phyloP scores from a whole-genome alignment of 2,329 filamentous ascomycete genomes.

The Gliomastix tumulicola region DNA sequence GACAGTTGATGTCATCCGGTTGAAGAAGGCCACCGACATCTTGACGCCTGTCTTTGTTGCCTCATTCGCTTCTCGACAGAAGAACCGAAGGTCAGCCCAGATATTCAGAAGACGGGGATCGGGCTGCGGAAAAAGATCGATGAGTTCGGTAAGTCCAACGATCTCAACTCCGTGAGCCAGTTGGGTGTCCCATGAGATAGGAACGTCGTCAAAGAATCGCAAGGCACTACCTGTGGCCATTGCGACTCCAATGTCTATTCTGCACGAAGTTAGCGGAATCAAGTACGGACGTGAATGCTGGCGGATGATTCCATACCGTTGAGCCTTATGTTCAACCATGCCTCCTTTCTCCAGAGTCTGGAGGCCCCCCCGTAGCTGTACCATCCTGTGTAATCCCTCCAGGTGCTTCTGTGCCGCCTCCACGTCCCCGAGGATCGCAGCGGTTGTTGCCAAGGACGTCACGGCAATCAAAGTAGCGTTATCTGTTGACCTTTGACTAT shows the following conservation, averaged over 20 bases:
- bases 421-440: constrained; percentile 12
- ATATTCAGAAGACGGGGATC: constrained; percentile 11
- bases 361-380: constrained; percentile 13
- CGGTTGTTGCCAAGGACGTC: constrained; percentile 11
- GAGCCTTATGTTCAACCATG: constrained; percentile 8
- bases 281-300: no score
- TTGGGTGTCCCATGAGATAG: no score
- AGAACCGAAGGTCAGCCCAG: constrained; percentile 14
- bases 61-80: constrained; percentile 12
- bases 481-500: no score
- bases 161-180: no score
- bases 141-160: no score
- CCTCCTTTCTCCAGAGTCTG: constrained; percentile 6
- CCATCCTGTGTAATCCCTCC: constrained; percentile 12
- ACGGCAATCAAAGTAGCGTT: constrained; percentile 12
- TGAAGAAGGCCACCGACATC: constrained; percentile 10
- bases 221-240: constrained; percentile 5
- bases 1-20: constrained; percentile 10
- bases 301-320: not conserved
- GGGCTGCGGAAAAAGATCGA: constrained; percentile 2
- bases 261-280: no score
- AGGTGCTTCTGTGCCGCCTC: constrained; percentile 12
- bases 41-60: constrained; percentile 10
- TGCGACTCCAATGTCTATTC: not conserved
- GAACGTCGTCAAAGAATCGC: no score